These are phyloP conservation scores for Paramecium tetraurelia DNA, from an alignment of 73 alveolate genomes.

Conservation along the genomic window DNA sequence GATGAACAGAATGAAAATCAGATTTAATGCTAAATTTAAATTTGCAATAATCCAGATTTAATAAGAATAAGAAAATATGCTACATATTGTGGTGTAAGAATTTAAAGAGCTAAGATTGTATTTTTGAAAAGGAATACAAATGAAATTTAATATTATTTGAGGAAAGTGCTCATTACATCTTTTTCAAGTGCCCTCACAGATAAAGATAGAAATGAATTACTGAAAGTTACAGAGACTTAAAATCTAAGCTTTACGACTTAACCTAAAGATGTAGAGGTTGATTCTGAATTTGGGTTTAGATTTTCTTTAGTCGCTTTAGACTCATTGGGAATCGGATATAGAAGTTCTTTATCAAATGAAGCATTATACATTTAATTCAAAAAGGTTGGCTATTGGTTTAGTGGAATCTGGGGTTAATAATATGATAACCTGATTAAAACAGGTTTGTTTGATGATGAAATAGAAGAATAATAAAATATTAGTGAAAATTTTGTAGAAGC, in stretches of 20 bases:
- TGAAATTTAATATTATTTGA: constrained; percentile 17
- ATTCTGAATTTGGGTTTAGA: constrained; percentile 13
- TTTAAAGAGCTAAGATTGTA: background rate
- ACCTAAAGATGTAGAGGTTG: background rate
- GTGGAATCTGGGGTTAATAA: constrained; percentile 29
- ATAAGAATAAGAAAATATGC: background rate
- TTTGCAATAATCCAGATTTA: constrained; percentile 21
- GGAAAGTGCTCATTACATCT: background rate
- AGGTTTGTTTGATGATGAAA: constrained; percentile 27
- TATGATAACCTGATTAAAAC: constrained; percentile 4
- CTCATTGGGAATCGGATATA: background rate
- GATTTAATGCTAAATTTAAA: background rate
- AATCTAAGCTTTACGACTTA: background rate
- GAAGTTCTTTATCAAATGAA: constrained; percentile 23
- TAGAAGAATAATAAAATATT: background rate
- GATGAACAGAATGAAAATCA: background rate
- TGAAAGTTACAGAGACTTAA: background rate
- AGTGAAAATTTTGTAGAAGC: background rate
- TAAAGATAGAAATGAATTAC: background rate
- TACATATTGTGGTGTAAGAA: constrained; percentile 34
- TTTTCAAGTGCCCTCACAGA: background rate
- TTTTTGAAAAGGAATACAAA: constrained; percentile 40
- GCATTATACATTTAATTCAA: constrained; percentile 9
- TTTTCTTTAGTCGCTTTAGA: constrained; percentile 34
- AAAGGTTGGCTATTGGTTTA: constrained; percentile 22